Percentiles rank a stretch among this genome's conserved stretches.
Evolutionary conservation across 768 basidiomycete species (phyloP).

Genomic region (Erythrobasidium yunnanense): DNA sequence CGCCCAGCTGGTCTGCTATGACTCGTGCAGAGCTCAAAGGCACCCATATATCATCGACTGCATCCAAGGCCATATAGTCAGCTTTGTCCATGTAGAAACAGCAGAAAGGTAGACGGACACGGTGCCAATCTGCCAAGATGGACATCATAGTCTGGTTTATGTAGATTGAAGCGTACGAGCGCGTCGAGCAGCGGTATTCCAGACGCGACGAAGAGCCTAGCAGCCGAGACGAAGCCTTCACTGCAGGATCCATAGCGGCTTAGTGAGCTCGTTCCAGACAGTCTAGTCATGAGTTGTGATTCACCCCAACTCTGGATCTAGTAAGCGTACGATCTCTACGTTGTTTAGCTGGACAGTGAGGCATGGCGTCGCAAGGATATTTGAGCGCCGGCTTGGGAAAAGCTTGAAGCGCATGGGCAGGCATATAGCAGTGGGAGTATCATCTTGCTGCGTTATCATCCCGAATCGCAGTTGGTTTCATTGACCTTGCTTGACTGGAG

Average conservation of each 20-base stretch:
- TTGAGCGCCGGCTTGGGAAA: neutral
- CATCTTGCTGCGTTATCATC: neutral
- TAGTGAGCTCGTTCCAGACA: no score
- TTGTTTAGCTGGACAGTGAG: neutral
- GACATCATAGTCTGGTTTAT: neutral
- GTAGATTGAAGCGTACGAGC: neutral
- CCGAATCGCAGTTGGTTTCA: no score
- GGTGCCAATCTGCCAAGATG: neutral
- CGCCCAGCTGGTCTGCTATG: neutral
- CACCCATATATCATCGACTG: neutral
- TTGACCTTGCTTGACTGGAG: no score
- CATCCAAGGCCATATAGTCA: neutral
- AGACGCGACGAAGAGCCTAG: neutral
- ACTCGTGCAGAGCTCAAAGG: neutral
- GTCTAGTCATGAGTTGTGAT: no score
- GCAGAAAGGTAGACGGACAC: neutral
- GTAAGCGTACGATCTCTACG: neutral
- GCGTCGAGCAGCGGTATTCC: neutral
- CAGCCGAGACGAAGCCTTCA: neutral
- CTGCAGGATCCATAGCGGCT: no score
- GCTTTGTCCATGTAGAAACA: neutral
- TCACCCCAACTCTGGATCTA: neutral
- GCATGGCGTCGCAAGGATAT: neutral
- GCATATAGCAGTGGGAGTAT: neutral
- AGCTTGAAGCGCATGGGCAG: neutral